Conservation (phyloP, 2,329 filamentous ascomycete species). For the Berkeleyomyces rouxiae region DNA sequence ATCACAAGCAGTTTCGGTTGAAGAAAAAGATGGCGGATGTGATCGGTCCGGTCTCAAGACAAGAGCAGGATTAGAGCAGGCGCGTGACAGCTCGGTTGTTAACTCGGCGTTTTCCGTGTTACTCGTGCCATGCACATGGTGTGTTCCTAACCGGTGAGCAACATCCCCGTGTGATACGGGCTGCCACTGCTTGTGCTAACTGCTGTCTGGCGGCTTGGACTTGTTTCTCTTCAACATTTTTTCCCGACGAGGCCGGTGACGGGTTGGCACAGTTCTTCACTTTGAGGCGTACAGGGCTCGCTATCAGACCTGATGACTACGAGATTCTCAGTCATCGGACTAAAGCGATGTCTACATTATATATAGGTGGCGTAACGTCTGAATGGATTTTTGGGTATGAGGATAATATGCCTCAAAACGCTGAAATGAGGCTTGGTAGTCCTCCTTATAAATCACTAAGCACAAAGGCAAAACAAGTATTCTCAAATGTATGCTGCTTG, state of each 20-base stretch:
- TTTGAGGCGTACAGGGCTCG: constrained; percentile 6
- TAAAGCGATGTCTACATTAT: constrained; percentile 46
- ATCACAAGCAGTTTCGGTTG: background rate
- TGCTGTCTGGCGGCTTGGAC: background rate
- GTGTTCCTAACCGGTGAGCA: background rate
- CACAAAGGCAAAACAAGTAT: too few species aligned
- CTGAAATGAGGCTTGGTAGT: too few species aligned
- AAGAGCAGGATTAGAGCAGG: background rate
- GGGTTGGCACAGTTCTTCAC: background rate
- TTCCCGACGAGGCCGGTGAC: background rate
- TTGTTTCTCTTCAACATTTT: background rate
- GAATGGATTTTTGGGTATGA: background rate
- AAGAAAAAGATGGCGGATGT: background rate
- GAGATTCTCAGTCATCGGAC: constrained; percentile 42
- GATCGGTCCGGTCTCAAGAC: background rate
- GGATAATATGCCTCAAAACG: too few species aligned
- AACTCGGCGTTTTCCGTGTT: background rate
- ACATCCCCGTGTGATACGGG: background rate
- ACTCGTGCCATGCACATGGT: background rate
- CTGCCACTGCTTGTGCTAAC: background rate
- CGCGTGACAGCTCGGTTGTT: background rate
- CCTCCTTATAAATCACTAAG: too few species aligned
- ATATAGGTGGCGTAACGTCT: background rate
- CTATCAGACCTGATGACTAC: constrained; percentile 44
- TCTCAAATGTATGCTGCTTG: background rate